Evolutionary conservation across 192 early-diverging fungal genomes (phyloP).

Genomic region (Kickxella alabastrina): DNA sequence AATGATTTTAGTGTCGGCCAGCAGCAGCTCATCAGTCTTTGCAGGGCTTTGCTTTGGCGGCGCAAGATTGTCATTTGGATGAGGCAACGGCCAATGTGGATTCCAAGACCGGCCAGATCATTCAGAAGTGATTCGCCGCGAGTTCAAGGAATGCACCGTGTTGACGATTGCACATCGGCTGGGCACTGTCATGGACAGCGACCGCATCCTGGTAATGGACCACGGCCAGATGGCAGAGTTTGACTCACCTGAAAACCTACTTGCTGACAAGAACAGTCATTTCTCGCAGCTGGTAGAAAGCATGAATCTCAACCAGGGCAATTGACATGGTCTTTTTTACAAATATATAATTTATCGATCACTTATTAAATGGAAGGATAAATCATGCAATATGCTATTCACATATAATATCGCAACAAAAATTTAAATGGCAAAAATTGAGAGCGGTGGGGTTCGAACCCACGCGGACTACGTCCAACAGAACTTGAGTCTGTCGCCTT

Average conservation of each 20-base stretch:
- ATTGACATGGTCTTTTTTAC: neutral
- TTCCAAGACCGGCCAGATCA: constrained; percentile 37
- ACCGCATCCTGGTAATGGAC: constrained; percentile 55
- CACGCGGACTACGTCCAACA: neutral
- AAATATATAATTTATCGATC: too few species aligned
- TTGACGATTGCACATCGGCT: constrained; percentile 63
- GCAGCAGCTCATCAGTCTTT: constrained; percentile 70
- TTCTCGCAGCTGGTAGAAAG: constrained; percentile 41
- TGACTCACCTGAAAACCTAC: constrained; percentile 51
- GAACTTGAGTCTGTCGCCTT: neutral
- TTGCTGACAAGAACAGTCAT: constrained; percentile 50
- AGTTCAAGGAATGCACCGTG: constrained; percentile 57
- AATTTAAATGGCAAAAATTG: constrained; percentile 18
- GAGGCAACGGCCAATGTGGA: constrained; percentile 54
- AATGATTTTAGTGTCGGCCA: constrained; percentile 73
- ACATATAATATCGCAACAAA: too few species aligned
- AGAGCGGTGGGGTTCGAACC: neutral
- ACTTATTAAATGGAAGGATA: too few species aligned
- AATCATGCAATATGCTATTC: too few species aligned
- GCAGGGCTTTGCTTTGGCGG: constrained; percentile 65
- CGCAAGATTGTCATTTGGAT: constrained; percentile 59
- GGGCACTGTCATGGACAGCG: constrained; percentile 56
- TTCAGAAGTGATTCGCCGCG: constrained; percentile 56
- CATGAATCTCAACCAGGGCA: constrained; percentile 1
- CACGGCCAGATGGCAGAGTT: constrained; percentile 53